Percentiles rank a stretch among this genome's conserved stretches.
phyloP scores from a whole-genome alignment of 1,139 yeast species.

The Diutina rugosa region DNA sequence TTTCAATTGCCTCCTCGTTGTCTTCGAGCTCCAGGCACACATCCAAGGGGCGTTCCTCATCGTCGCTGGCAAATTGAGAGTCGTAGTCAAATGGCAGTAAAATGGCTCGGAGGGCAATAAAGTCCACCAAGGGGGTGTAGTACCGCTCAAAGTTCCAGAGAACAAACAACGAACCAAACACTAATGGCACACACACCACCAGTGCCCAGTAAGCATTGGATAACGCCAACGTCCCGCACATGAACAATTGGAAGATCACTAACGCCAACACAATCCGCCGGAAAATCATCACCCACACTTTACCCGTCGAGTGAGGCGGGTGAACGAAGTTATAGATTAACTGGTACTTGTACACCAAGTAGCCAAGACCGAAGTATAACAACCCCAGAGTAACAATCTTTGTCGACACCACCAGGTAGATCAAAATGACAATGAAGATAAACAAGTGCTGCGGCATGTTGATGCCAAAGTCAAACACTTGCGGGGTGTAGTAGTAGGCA shows the following conservation, averaged over 20 bases:
- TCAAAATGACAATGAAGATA: conserved; percentile 46
- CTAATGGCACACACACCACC: conserved; percentile 60
- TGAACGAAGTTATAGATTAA: conserved; percentile 54
- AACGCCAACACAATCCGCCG: conserved; percentile 46
- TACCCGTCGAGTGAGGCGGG: conserved; percentile 61
- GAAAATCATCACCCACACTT: conserved; percentile 57
- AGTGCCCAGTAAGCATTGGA: conserved; percentile 19
- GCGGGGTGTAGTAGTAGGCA: conserved; percentile 42
- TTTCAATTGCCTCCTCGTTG: not conserved
- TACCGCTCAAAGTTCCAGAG: conserved; percentile 75
- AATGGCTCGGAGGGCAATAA: conserved; percentile 73
- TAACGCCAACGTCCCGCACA: conserved; percentile 61
- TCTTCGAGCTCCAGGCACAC: not conserved
- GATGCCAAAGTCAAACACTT: conserved; percentile 51
- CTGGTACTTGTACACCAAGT: conserved; percentile 54
- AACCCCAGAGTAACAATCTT: conserved; percentile 54
- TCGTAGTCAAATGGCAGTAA: conserved; percentile 6
- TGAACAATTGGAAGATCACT: conserved; percentile 46
- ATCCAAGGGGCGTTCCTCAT: not conserved
- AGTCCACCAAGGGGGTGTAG: conserved; percentile 68
- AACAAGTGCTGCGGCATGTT: conserved; percentile 55
- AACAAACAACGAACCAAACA: conserved; percentile 51
- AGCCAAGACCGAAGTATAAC: conserved; percentile 49
- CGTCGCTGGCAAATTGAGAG: not conserved
- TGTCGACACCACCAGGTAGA: conserved; percentile 53